Evolutionary conservation across 352 stramenopile species (phyloP).

Genomic region (Phytophthora sansomeana): DNA sequence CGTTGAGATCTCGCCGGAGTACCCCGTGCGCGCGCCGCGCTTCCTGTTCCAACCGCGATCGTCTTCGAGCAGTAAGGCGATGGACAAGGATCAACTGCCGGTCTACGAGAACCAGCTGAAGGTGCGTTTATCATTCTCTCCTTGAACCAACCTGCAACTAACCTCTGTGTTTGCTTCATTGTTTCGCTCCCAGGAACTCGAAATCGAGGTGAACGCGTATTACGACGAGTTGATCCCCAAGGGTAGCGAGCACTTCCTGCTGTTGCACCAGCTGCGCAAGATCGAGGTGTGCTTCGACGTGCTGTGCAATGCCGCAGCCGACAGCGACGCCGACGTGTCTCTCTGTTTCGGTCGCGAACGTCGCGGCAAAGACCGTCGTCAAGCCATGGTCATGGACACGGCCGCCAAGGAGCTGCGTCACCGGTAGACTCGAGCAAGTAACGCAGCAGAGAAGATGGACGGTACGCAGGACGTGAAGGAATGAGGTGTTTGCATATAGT

Average conservation of each 20-base stretch:
- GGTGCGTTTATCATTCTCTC: slow-evolving; percentile 38
- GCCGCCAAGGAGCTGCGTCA: slow-evolving; percentile 67
- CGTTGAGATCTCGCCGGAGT: slow-evolving; percentile 73
- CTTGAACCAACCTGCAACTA: slow-evolving; percentile 1
- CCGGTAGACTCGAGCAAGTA: slow-evolving; percentile 42
- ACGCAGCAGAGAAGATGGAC: slow-evolving; percentile 9
- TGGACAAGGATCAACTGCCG: slow-evolving; percentile 43
- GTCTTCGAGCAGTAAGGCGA: slow-evolving; percentile 29
- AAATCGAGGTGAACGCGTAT: slow-evolving; percentile 80
- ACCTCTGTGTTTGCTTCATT: slow-evolving; percentile 4
- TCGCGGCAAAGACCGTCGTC: slow-evolving; percentile 76
- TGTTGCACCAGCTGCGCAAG: slow-evolving; percentile 80
- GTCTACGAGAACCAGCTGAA: slow-evolving; percentile 72
- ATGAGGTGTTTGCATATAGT: slow-evolving; percentile 22
- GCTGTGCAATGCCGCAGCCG: slow-evolving; percentile 42
- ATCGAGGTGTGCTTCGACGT: slow-evolving; percentile 75
- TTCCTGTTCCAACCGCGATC: slow-evolving; percentile 67
- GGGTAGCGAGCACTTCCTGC: slow-evolving; percentile 53
- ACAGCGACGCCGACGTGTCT: slow-evolving; percentile 38
- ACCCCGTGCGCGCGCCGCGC: slow-evolving; percentile 65
- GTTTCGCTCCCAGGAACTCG: slow-evolving; percentile 57
- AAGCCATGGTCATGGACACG: slow-evolving; percentile 73
- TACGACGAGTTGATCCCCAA: slow-evolving; percentile 66
- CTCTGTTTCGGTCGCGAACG: slow-evolving; percentile 68
- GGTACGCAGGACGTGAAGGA: too few relatives aligned